Evolutionary conservation across 306 rosid species (phyloP).

Genomic region (Cucumis melo): DNA sequence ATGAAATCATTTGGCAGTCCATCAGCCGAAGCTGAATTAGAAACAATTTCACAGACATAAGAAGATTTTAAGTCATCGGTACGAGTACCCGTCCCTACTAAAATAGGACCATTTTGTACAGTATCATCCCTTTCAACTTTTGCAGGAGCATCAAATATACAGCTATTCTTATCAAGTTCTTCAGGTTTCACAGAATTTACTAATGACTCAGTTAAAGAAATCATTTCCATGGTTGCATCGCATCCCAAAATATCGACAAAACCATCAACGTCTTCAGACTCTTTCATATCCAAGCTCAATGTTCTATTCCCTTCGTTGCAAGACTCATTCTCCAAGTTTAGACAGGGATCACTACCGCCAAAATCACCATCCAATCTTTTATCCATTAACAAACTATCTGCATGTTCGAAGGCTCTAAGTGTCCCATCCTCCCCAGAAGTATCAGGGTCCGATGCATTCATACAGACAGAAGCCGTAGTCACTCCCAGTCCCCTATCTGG

Average conservation of each 20-base stretch:
- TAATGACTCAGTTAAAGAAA: conserved; percentile 10
- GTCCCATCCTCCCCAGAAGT: conserved; percentile 3
- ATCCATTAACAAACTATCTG: not conserved
- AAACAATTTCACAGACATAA: conserved; percentile 21
- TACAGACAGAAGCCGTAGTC: conserved; percentile 4
- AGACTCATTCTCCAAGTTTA: conserved; percentile 15
- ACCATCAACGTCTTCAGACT: conserved; percentile 18
- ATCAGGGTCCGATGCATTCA: conserved; percentile 16
- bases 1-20: conserved; percentile 13
- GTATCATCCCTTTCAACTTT: conserved; percentile 15
- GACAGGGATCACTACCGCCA: conserved; percentile 16
- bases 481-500: conserved; percentile 12
- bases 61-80: conserved; percentile 15
- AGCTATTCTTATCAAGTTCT: conserved; percentile 24
- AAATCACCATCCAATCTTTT: conserved; percentile 22
- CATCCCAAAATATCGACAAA: not conserved
- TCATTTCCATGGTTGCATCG: conserved; percentile 14
- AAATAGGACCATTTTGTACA: conserved; percentile 13
- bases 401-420: not conserved
- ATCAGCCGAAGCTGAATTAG: conserved; percentile 11
- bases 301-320: conserved; percentile 9
- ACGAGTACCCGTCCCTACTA: not conserved
- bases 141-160: conserved; percentile 5
- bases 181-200: conserved; percentile 20
- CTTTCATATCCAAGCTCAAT: not conserved